These are phyloP conservation scores for Neonectria hederae DNA, from an alignment of 2,329 filamentous ascomycete species.

Conservation along the genomic window DNA sequence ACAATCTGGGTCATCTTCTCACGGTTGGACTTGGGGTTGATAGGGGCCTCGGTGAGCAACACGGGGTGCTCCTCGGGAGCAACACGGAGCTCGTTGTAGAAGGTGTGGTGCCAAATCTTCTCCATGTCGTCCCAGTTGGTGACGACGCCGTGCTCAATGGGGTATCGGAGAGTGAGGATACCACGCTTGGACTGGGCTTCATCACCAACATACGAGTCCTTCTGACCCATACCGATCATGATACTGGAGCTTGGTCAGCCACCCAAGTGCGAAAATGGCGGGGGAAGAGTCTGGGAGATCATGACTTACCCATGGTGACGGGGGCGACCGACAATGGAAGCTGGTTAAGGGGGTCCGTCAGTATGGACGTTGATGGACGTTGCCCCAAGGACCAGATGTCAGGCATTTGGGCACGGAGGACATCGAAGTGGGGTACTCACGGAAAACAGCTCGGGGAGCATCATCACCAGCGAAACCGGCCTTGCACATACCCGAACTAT, in stretches of 20 bases:
- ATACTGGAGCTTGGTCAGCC: conserved; percentile 70
- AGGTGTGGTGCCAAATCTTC: conserved; percentile 99
- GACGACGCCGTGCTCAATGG: conserved; percentile 99
- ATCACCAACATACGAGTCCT: conserved; percentile 99
- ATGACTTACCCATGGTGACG: conserved; percentile 97
- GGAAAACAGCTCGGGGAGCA: conserved; percentile 99
- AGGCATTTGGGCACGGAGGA: conserved; percentile 31
- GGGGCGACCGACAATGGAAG: conserved; percentile 99
- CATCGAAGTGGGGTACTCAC: conserved; percentile 72
- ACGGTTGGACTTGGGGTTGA: conserved; percentile 99
- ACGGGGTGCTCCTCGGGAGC: conserved; percentile 99
- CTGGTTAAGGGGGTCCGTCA: conserved; percentile 63
- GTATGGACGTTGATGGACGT: conserved; percentile 35
- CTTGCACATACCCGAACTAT: conserved; percentile 99
- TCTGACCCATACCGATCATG: conserved; percentile 99
- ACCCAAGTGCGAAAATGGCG: conserved; percentile 25
- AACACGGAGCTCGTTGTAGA: conserved; percentile 99
- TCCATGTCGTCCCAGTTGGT: conserved; percentile 99
- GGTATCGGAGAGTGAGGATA: conserved; percentile 99
- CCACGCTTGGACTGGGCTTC: conserved; percentile 99
- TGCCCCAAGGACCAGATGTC: conserved; percentile 27
- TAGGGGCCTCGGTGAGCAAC: conserved; percentile 97
- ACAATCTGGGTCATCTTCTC: conserved; percentile 99
- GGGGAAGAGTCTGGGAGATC: conserved; percentile 18
- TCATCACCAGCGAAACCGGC: conserved; percentile 99